Conservation (phyloP, 176 grass and related monocot genomes). For the Thinopyrum elongatum region DNA sequence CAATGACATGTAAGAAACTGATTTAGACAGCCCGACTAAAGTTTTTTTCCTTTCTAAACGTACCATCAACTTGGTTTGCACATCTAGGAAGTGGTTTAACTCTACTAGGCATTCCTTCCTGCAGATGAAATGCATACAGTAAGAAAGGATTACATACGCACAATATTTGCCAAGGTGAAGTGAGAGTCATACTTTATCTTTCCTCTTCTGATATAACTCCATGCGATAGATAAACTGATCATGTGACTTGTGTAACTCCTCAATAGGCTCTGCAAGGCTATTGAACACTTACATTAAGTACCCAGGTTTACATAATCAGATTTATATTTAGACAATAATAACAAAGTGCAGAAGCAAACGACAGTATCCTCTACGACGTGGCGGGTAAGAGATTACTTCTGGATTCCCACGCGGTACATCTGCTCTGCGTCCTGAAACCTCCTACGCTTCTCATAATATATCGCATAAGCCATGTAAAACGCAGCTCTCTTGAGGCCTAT, state of each 20-base stretch:
- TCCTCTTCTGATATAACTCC: constrained; percentile 64
- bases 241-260: constrained; percentile 78
- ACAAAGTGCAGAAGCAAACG: neutral
- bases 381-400: constrained; percentile 56
- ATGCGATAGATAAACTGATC: constrained; percentile 68
- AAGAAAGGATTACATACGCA: constrained; percentile 8
- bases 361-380: neutral
- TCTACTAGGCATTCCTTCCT: constrained; percentile 47
- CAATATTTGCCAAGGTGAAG: constrained; percentile 8
- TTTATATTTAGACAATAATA: constrained; percentile 1
- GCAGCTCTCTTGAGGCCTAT: constrained; percentile 76
- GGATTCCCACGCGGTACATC: constrained; percentile 65
- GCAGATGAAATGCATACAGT: constrained; percentile 31
- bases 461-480: constrained; percentile 84
- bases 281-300: constrained; percentile 29
- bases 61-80: constrained; percentile 38
- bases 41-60: neutral
- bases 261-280: constrained; percentile 82
- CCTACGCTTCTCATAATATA: constrained; percentile 91
- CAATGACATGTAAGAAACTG: neutral
- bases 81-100: constrained; percentile 20
- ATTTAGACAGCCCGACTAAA: neutral
- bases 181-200: constrained; percentile 53
- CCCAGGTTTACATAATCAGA: neutral
- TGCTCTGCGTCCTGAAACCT: constrained; percentile 62